Percentiles rank a stretch among this genome's conserved stretches.
These are phyloP conservation scores for Dillenia suffruticosa DNA, from an alignment of 164 flowering plant genomes.

Conservation along the genomic window DNA sequence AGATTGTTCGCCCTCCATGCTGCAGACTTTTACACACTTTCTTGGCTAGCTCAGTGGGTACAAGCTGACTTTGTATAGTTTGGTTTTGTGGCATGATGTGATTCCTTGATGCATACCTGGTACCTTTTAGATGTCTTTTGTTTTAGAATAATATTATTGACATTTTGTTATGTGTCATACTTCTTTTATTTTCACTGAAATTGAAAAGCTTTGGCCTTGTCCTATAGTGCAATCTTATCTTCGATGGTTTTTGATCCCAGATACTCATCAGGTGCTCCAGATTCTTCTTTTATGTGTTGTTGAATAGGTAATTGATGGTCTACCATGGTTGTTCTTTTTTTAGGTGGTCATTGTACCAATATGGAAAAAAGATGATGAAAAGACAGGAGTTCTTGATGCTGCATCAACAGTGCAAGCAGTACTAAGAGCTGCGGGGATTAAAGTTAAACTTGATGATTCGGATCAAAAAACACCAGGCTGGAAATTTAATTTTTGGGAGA, in stretches of 20 bases:
- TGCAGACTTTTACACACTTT: too few species aligned
- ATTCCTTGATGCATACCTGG: too few species aligned
- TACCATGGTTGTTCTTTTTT: slow-evolving; percentile 4
- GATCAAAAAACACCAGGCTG: slow-evolving; percentile 96
- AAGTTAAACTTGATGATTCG: slow-evolving; percentile 77
- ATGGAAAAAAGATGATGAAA: slow-evolving; percentile 79
- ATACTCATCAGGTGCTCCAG: neutral
- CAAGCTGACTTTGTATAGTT: too few species aligned
- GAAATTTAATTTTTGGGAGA: slow-evolving; percentile 99
- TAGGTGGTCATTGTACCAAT: slow-evolving; percentile 92
- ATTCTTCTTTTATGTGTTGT: neutral
- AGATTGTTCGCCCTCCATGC: too few species aligned
- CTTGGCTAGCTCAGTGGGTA: too few species aligned
- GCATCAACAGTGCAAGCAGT: slow-evolving; percentile 53
- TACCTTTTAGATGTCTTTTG: too few species aligned
- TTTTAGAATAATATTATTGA: too few species aligned
- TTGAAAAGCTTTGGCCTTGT: neutral
- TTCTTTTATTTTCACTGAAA: too few species aligned
- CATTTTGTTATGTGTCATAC: too few species aligned
- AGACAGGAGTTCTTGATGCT: slow-evolving; percentile 62
- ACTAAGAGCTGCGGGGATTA: slow-evolving; percentile 62
- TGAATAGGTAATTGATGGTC: neutral
- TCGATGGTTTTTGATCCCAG: neutral
- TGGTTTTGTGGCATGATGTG: too few species aligned
- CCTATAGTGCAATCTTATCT: neutral